Base-by-base conservation (phyloP, 768 basidiomycete genomes). In the Xerocomus potaroensis region DNA sequence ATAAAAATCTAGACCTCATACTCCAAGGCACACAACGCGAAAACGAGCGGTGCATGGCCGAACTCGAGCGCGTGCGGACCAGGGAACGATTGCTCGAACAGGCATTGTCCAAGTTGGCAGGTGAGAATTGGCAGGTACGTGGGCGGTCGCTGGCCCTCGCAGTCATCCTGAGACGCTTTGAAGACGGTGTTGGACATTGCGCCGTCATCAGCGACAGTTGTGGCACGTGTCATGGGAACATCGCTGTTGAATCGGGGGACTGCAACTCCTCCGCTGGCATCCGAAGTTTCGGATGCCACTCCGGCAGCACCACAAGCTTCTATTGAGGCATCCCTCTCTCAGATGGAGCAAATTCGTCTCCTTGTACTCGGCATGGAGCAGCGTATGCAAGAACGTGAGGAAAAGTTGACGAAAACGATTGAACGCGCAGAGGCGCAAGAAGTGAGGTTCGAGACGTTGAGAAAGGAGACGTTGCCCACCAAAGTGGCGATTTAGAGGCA, bases 11-110 rank as follows among this genome's bases (percentile, higher is more conserved):
- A 1, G 89, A 90, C 31, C 70, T 91, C 15, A 70, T 91, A 3
- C 66, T 90, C 0, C 79, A 86, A 49, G 89, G 88, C 0, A 91
- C 89, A 0, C 87, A 90, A 53, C 71, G 87, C 41, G 90, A 92
- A 69, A 92, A 92, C 57, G 88, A 91, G 55, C 74, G 84, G 40
- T 85, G 83, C 51, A 91, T 91, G 89, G 73, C 78, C 0, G 87
- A 90, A 48, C 71, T 89, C 3, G 88, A 91, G 46, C 73, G 84
- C 53, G 75, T 71, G 3, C 86, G 79, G 48, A 73, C 72, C n/a
- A 73, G 89, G 40, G 86, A 89, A 65, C 86, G 87, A 63, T 72
- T 79, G 65, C 75, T 91, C 29, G 89, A 92, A 60, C 75, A 78
- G 26, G 84, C 87, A 39, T 64, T 92, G 12, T 71, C 79, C 5